Base-by-base conservation (phyloP, 768 basidiomycete genomes). In the Boletus reticulatus region DNA sequence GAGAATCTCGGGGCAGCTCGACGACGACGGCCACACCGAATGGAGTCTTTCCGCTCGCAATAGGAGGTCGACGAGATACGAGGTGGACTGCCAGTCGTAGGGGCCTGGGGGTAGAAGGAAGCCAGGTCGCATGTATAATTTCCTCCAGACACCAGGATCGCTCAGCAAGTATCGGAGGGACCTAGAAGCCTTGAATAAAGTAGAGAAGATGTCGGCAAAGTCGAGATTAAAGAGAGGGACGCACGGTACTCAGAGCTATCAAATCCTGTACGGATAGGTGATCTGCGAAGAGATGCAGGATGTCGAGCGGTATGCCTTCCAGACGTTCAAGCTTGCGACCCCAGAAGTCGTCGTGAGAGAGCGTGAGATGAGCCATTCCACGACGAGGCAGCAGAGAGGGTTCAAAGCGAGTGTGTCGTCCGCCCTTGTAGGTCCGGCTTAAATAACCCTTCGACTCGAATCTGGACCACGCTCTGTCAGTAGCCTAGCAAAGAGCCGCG, bases 51-150 rank as follows among this genome's bases (percentile, higher is more conserved):
- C 46, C 6, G 51, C 53, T n/a, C 43, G 46, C n/a, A 57, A 38
- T 10, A 62, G 56, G 13, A 29, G 27, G 8, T 46, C 36, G 37
- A 47, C 14, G 37, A 61, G 46, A 34, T 54, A 48, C 2, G 59
- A 41, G 6, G 54, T 37, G 27, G 60, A 45, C 43, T 62, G 59
- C 60, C 59, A 62, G 4, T 53, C 31, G 10, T 47, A 45, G 10
- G 60, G 61, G 19, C 60, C 60, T 7, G 52, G 38, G n/a, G 55
- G 49, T 17, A 53, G 22, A 10, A 48, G 37, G 36, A 46, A 8
- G 2, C 24, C 6, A 22, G 24, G 36, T 44, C 41, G 41, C 36
- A 7, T 43, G 17, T 55, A 52, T 6, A 48, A 8, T 4, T 27
- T 52, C 14, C 9, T 29, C 58, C 60, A 61, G 27, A 61, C 39